A percentile compares a stretch with the other conserved stretches of the same genome.
Conservation (phyloP, 352 stramenopile species). For the Aphanomyces astaci region DNA sequence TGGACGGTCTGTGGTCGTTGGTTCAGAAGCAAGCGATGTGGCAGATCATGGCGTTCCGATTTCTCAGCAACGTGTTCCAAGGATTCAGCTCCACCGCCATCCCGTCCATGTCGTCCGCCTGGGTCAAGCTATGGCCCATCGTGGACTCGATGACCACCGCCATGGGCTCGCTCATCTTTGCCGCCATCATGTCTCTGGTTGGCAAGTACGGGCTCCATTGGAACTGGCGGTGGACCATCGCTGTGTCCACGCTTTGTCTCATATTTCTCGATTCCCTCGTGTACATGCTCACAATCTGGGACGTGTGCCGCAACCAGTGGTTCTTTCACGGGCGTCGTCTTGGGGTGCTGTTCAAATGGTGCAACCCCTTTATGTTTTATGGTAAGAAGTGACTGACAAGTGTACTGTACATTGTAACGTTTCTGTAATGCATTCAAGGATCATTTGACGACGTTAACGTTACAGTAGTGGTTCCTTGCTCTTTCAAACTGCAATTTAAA, state of each 20-base stretch:
- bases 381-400: too few relatives aligned
- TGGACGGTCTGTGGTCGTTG: constrained; percentile 45
- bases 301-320: constrained; percentile 52
- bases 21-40: constrained; percentile 60
- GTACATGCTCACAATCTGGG: constrained; percentile 39
- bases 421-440: too few relatives aligned
- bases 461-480: too few relatives aligned
- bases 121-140: constrained; percentile 44
- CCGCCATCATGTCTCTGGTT: constrained; percentile 21
- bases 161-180: constrained; percentile 55
- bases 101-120: constrained; percentile 45
- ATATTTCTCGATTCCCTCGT: neutral
- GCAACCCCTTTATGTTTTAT: too few relatives aligned
- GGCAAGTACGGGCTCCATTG: constrained; percentile 17
- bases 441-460: too few relatives aligned
- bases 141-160: constrained; percentile 36
- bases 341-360: too few relatives aligned
- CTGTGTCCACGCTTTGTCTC: constrained; percentile 37
- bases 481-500: too few relatives aligned
- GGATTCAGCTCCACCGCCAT: constrained; percentile 31
- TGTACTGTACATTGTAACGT: too few relatives aligned
- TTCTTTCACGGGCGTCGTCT: constrained; percentile 49
- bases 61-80: constrained; percentile 47
- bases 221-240: constrained; percentile 27
- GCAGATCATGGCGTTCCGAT: constrained; percentile 62